A percentile compares a stretch with the other conserved stretches of the same genome.
These are phyloP conservation scores for Pseudozyma pruni DNA, from an alignment of 1,284 basidiomycete species.

Conservation along the genomic window DNA sequence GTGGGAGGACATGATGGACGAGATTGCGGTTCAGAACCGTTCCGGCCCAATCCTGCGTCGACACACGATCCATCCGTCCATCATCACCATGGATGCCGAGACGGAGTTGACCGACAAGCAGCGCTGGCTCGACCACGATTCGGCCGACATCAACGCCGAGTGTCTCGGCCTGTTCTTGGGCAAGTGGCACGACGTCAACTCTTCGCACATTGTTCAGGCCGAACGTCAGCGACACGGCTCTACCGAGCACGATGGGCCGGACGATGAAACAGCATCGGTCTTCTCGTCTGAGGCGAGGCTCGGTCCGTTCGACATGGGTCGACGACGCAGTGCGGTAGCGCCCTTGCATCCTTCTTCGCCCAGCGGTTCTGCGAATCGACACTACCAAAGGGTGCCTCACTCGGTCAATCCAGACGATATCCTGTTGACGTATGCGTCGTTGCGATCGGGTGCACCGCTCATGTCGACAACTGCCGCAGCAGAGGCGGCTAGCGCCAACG, in stretches of 20 bases:
- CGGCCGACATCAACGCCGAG: constrained; percentile 77
- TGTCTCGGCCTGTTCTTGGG: constrained; percentile 70
- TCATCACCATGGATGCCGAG: constrained; percentile 76
- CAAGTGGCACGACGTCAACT: constrained; percentile 50
- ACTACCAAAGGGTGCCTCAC: constrained; percentile 34
- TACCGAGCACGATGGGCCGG: constrained; percentile 11
- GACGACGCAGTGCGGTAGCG: constrained; percentile 27
- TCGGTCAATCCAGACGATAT: constrained; percentile 51
- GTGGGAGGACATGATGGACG: constrained; percentile 75
- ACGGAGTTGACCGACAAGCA: constrained; percentile 76
- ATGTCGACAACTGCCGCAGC: constrained; percentile 14
- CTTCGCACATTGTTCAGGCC: constrained; percentile 38
- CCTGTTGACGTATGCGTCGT: constrained; percentile 45
- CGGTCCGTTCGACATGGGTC: constrained; percentile 33
- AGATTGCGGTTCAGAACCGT: constrained; percentile 69
- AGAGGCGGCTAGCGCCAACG: constrained; percentile 9
- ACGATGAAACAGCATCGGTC: constrained; percentile 34
- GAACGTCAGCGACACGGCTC: constrained; percentile 32
- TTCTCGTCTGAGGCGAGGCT: constrained; percentile 34
- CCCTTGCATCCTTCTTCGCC: constrained; percentile 33
- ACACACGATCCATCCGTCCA: constrained; percentile 78
- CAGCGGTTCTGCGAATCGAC: constrained; percentile 24
- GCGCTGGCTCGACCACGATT: constrained; percentile 77
- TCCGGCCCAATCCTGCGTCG: constrained; percentile 74
- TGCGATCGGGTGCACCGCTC: constrained; percentile 49